Evolutionary conservation across 192 early-diverging fungal species (phyloP), one percentile per base, ranked within the genome.

Genomic region (Podila epigama): DNA sequence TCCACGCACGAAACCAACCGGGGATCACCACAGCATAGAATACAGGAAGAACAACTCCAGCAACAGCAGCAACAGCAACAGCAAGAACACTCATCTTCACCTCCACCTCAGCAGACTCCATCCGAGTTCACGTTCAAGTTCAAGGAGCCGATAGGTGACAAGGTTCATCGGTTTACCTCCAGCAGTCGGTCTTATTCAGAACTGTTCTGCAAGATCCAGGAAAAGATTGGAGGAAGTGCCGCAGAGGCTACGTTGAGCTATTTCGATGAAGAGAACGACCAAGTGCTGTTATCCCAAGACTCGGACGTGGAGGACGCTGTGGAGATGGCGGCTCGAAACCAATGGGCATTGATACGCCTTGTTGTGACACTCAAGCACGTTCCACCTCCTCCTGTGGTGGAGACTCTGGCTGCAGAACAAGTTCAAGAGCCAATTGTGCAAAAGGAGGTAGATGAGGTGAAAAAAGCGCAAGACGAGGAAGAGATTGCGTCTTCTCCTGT

Each of bases 211-310:
- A 80, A 75, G 1, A 69, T 87, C 15, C 70, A 83, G 9, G 79
- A 78, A 39, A 84, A 81, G 57, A 81, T 87, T 37, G 40, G 82
- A 42, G 68, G 77, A 2, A 85, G 86, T 54, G 83, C 18, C 59
- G 81, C 36, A 59, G 51, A 32, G 61, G 79, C 51, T 60, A 80
- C 22, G 27, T 54, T 63, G 44, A 69, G 29, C 67, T 96, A 95
- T 56, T 81, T 92, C 54, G 95, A 97, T 70, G 95, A 97, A 39
- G 95, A 97, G 33, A 90, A 88, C 35, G 95, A 97, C 75, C 63
- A 83, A 52, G 90, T 97, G 9, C 79, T 89, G 54, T 82, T 97
- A 37, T 81, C 85, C 20, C 75, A 82, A 10, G 87, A 91, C 34
- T 73, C 84, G 1, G 95, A 95, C 70, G 79, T 97, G 42, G 80